Percentiles rank a stretch among this genome's conserved stretches.
phyloP scores from a whole-genome alignment of 2,329 filamentous ascomycete genomes.

The Blastomyces parvus region DNA sequence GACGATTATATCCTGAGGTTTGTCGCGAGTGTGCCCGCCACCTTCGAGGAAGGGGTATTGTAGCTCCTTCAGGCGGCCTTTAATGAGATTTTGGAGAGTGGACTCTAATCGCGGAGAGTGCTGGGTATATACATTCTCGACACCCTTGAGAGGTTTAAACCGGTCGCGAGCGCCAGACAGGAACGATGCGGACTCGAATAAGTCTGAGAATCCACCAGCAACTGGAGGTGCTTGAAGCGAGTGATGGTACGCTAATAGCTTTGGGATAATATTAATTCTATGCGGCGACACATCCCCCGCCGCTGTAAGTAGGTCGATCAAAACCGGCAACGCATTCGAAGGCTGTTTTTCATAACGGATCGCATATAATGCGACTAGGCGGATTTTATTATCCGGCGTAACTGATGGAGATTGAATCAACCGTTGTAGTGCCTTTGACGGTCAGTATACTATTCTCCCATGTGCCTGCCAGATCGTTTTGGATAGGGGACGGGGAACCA shows the following conservation, averaged over 20 bases:
- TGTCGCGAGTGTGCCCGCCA: constrained; percentile 76
- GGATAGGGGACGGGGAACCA: constrained; percentile 19
- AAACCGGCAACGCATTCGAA: constrained; percentile 70
- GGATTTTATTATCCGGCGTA: constrained; percentile 71
- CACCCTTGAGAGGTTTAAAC: constrained; percentile 90
- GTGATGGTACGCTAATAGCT: constrained; percentile 74
- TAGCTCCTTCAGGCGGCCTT: constrained; percentile 74
- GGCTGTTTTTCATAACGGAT: constrained; percentile 83
- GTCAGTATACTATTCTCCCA: neutral
- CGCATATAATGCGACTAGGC: constrained; percentile 87
- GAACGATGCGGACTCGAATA: constrained; percentile 85
- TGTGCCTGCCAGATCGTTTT: neutral
- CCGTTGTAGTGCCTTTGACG: constrained; percentile 62
- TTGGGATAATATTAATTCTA: constrained; percentile 68
- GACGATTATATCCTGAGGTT: constrained; percentile 90
- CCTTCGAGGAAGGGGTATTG: constrained; percentile 92
- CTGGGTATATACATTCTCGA: constrained; percentile 98
- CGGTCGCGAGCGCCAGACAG: constrained; percentile 80
- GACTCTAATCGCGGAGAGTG: constrained; percentile 81
- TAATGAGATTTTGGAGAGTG: constrained; percentile 86
- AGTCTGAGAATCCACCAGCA: constrained; percentile 73
- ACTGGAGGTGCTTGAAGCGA: constrained; percentile 71
- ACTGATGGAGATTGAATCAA: constrained; percentile 74
- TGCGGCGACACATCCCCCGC: constrained; percentile 70
- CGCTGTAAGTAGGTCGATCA: constrained; percentile 76